These are phyloP conservation scores for Penicillium robsamsonii DNA, from an alignment of 495 filamentous ascomycete species.

Conservation along the genomic window DNA sequence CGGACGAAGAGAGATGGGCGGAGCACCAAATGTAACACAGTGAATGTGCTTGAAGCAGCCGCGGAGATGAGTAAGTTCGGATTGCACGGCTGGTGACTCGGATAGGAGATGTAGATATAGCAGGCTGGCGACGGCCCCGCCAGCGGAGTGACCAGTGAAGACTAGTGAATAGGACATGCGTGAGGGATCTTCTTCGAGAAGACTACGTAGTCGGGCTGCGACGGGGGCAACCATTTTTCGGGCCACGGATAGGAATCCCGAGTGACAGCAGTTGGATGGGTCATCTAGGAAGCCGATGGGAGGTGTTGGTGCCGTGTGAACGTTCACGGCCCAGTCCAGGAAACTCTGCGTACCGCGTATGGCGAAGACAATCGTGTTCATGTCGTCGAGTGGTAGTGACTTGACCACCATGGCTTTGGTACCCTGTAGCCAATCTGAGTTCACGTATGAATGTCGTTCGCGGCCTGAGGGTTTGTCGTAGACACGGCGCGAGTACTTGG, in stretches of 20 bases:
- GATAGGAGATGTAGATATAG: slow-evolving; percentile 78
- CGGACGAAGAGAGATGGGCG: slow-evolving; percentile 69
- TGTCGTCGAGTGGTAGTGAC: slow-evolving; percentile 68
- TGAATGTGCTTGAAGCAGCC: slow-evolving; percentile 71
- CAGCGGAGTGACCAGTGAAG: slow-evolving; percentile 81
- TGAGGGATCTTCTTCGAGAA: slow-evolving; percentile 68
- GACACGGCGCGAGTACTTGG: slow-evolving; percentile 67
- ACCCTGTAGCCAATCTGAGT: slow-evolving; percentile 65
- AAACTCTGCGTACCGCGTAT: slow-evolving; percentile 76
- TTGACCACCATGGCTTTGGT: slow-evolving; percentile 86
- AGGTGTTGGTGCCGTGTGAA: slow-evolving; percentile 59
- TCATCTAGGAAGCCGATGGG: slow-evolving; percentile 73
- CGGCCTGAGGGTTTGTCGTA: slow-evolving; percentile 60
- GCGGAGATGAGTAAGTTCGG: slow-evolving; percentile 65
- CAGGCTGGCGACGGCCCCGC: slow-evolving; percentile 74
- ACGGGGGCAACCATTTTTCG: slow-evolving; percentile 71
- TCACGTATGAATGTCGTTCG: slow-evolving; percentile 62
- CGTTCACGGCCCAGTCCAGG: slow-evolving; percentile 82
- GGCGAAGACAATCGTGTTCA: slow-evolving; percentile 75
- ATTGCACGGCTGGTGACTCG: slow-evolving; percentile 40
- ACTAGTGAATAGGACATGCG: slow-evolving; percentile 66
- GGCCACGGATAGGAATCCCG: slow-evolving; percentile 73
- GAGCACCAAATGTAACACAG: slow-evolving; percentile 79
- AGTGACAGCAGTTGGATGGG: slow-evolving; percentile 69
- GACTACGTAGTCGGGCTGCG: slow-evolving; percentile 60